Conservation (phyloP, 208 protist species). For the Trypanosoma lewisi region DNA sequence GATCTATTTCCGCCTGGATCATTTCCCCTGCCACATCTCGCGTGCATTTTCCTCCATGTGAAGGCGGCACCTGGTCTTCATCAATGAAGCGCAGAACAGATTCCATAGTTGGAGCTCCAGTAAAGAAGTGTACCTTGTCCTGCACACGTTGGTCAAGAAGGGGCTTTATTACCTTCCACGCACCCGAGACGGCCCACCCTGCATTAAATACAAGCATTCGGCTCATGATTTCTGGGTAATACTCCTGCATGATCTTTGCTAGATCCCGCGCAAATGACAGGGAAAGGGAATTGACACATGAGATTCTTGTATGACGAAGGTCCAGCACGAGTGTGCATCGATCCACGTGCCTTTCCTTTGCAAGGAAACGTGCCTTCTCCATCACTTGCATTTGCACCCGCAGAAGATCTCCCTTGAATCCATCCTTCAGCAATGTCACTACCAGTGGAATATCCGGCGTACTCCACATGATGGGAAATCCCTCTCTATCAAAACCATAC, state of each 20-base stretch:
- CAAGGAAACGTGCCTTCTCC: constrained; percentile 55
- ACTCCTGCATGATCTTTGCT: constrained; percentile 56
- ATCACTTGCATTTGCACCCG: constrained; percentile 61
- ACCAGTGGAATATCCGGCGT: constrained; percentile 53
- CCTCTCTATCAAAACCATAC: constrained; percentile 62
- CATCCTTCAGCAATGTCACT: constrained; percentile 37
- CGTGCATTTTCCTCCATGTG: constrained; percentile 40
- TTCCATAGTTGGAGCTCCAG: constrained; percentile 36
- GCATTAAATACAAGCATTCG: constrained; percentile 78
- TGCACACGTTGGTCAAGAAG: constrained; percentile 72
- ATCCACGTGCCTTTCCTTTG: constrained; percentile 36
- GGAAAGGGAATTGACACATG: constrained; percentile 45
- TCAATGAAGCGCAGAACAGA: constrained; percentile 42
- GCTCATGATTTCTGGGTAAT: constrained; percentile 82
- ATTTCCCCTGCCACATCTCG: constrained; percentile 34
- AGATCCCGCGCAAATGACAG: constrained; percentile 57
- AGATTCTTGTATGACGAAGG: constrained; percentile 60
- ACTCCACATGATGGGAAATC: constrained; percentile 69
- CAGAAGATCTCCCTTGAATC: constrained; percentile 36
- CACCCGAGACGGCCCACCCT: constrained; percentile 68
- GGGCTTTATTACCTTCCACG: constrained; percentile 73
- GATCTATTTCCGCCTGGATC: constrained; percentile 34
- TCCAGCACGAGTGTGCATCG: constrained; percentile 78
- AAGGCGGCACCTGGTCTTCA: constrained; percentile 50
- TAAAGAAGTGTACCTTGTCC: constrained; percentile 79